Conservation (phyloP, 2,329 filamentous ascomycete species). For the Pseudodiploospora longispora region DNA sequence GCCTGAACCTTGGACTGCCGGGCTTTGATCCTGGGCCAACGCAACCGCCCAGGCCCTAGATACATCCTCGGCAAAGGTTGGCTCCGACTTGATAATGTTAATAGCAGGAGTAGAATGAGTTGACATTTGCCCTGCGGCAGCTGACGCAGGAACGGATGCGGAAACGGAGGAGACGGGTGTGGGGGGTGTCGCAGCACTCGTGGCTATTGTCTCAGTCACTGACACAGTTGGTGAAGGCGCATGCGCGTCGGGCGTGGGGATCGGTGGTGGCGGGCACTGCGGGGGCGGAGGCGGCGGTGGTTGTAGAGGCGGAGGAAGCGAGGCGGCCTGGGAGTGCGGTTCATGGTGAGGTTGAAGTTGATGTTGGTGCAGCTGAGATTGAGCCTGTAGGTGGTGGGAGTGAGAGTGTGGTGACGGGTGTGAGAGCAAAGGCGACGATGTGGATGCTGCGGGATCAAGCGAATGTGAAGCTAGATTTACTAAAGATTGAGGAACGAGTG, state of each 20-base stretch:
- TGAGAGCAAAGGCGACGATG: slow-evolving; percentile 9
- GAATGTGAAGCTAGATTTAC: background rate
- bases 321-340: slow-evolving; percentile 6
- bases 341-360: slow-evolving; percentile 9
- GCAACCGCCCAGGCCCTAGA: slow-evolving; percentile 7
- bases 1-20: background rate
- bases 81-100: slow-evolving; percentile 7
- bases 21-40: background rate
- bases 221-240: slow-evolving; percentile 9
- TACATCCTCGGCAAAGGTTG: slow-evolving; percentile 7
- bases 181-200: slow-evolving; percentile 8
- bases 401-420: slow-evolving; percentile 1
- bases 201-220: slow-evolving; percentile 6
- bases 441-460: slow-evolving; percentile 8
- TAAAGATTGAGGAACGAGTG: background rate
- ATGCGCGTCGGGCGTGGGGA: slow-evolving; percentile 11
- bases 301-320: slow-evolving; percentile 19
- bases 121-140: slow-evolving; percentile 1
- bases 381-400: slow-evolving; percentile 5
- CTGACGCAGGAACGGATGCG: slow-evolving; percentile 21
- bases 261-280: slow-evolving; percentile 13
- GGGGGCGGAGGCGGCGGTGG: slow-evolving; percentile 24
- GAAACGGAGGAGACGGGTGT: slow-evolving; percentile 20
- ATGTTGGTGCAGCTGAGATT: slow-evolving; percentile 7
- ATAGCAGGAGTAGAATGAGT: slow-evolving; percentile 5